Percentiles rank a stretch among this genome's conserved stretches.
Evolutionary conservation across 2,329 filamentous ascomycete genomes (phyloP).

Genomic region (Alternaria viburni): DNA sequence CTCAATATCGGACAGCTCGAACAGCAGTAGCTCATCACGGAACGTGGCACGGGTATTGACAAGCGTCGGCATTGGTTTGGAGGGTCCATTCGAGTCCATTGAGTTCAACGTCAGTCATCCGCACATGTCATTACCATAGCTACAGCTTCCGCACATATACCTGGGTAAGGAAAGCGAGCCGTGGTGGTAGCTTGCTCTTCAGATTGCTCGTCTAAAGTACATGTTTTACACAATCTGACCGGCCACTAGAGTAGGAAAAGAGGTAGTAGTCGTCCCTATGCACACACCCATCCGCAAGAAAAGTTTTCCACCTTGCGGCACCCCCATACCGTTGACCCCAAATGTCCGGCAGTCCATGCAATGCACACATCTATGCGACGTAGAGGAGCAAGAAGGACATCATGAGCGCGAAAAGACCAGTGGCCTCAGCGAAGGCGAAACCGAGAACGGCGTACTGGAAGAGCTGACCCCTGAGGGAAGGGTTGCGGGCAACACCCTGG

Average conservation of each 20-base stretch:
- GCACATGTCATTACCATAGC: slow-evolving; percentile 34
- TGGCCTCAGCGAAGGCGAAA: slow-evolving; percentile 94
- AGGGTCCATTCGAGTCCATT: slow-evolving; percentile 37
- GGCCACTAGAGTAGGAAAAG: slow-evolving; percentile 48
- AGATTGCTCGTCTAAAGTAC: slow-evolving; percentile 52
- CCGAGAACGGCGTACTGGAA: slow-evolving; percentile 96
- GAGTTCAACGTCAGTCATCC: slow-evolving; percentile 27
- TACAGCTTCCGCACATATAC: slow-evolving; percentile 28
- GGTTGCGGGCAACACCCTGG: slow-evolving; percentile 91
- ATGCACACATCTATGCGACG: slow-evolving; percentile 49
- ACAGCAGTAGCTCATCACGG: slow-evolving; percentile 29
- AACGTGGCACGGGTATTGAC: slow-evolving; percentile 16
- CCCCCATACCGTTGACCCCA: slow-evolving; percentile 43
- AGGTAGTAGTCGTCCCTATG: slow-evolving; percentile 48
- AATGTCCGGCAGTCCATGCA: slow-evolving; percentile 42
- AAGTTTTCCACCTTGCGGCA: slow-evolving; percentile 43
- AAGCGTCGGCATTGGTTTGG: slow-evolving; percentile 25
- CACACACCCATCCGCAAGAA: slow-evolving; percentile 49
- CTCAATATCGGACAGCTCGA: slow-evolving; percentile 25
- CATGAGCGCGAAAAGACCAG: slow-evolving; percentile 67
- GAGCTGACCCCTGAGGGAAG: slow-evolving; percentile 90
- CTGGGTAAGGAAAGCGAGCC: slow-evolving; percentile 36
- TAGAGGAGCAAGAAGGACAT: slow-evolving; percentile 54
- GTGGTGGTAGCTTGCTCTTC: slow-evolving; percentile 50
- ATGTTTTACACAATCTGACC: slow-evolving; percentile 54